Conservation (phyloP, 805 yeast genomes). For the Wickerhamiella dianesei region DNA sequence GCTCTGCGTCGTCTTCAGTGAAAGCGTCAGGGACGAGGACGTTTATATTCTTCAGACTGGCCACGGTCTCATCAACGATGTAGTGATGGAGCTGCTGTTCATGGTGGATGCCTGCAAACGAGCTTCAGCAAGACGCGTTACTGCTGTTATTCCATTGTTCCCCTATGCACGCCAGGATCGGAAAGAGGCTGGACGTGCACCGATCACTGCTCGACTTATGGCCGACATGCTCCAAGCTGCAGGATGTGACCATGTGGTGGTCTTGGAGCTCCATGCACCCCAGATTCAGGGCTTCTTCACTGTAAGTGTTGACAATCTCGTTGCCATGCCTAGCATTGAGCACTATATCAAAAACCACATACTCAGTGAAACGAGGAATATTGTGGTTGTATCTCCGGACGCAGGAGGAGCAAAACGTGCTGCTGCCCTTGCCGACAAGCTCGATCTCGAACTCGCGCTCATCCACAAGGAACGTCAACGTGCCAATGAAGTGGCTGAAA, state of each 20-base stretch:
- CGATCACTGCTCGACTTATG: conserved; percentile 88
- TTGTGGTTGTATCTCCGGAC: conserved; percentile 88
- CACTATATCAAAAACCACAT: conserved; percentile 63
- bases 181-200: conserved; percentile 92
- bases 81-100: conserved; percentile 73
- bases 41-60: conserved; percentile 52
- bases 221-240: conserved; percentile 90
- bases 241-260: conserved; percentile 91
- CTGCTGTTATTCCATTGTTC: conserved; percentile 91
- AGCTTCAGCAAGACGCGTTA: conserved; percentile 88
- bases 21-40: conserved; percentile 86
- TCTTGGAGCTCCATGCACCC: conserved; percentile 95
- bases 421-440: conserved; percentile 87
- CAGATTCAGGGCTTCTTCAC: conserved; percentile 96
- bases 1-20: conserved; percentile 41
- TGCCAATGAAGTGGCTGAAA: conserved; percentile 92
- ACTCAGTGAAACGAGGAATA: conserved; percentile 32
- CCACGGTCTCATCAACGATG: conserved; percentile 73
- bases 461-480: conserved; percentile 94
- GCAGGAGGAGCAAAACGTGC: conserved; percentile 99
- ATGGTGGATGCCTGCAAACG: conserved; percentile 90
- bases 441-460: conserved; percentile 87
- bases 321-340: conserved; percentile 88
- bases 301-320: conserved; percentile 90
- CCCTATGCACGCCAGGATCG: conserved; percentile 97